phyloP scores from a whole-genome alignment of 257 asterid species.

The Haberlea rhodopensis region DNA sequence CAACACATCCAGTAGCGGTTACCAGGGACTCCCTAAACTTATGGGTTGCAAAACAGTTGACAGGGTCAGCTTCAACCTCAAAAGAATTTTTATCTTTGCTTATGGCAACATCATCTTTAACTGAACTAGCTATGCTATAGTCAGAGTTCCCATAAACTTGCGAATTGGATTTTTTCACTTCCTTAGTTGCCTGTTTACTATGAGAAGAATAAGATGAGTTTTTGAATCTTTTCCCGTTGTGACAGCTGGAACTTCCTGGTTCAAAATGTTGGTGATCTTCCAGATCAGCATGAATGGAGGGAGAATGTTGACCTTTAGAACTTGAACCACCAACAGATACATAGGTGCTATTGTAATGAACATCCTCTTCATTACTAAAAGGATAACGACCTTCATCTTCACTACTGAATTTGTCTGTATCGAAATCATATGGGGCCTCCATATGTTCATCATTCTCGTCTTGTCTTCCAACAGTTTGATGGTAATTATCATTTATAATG shows the following conservation, averaged over 20 bases:
- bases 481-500: slow-evolving; percentile 22
- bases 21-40: slow-evolving; percentile 22
- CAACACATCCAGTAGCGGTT: slow-evolving; percentile 8
- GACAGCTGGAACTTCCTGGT: slow-evolving; percentile 31
- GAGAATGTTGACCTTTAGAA: slow-evolving; percentile 26
- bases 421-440: slow-evolving; percentile 27
- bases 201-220: slow-evolving; percentile 23
- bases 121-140: slow-evolving; percentile 24
- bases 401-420: slow-evolving; percentile 23
- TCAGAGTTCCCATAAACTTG: slow-evolving; percentile 9
- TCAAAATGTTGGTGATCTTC: slow-evolving; percentile 22
- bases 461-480: slow-evolving; percentile 26
- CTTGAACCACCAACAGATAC: slow-evolving; percentile 13
- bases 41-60: slow-evolving; percentile 14
- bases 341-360: slow-evolving; percentile 17
- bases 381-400: slow-evolving; percentile 30
- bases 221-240: slow-evolving; percentile 20
- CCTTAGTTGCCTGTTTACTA: slow-evolving; percentile 19
- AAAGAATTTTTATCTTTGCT: slow-evolving; percentile 20
- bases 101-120: slow-evolving; percentile 22
- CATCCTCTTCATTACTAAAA: slow-evolving; percentile 23
- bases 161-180: slow-evolving; percentile 14
- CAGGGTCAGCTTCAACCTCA: slow-evolving; percentile 22
- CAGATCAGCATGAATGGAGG: slow-evolving; percentile 19
- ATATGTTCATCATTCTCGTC: slow-evolving; percentile 23